Conservation (phyloP, 306 rosid species). For the Albizia julibrissin region DNA sequence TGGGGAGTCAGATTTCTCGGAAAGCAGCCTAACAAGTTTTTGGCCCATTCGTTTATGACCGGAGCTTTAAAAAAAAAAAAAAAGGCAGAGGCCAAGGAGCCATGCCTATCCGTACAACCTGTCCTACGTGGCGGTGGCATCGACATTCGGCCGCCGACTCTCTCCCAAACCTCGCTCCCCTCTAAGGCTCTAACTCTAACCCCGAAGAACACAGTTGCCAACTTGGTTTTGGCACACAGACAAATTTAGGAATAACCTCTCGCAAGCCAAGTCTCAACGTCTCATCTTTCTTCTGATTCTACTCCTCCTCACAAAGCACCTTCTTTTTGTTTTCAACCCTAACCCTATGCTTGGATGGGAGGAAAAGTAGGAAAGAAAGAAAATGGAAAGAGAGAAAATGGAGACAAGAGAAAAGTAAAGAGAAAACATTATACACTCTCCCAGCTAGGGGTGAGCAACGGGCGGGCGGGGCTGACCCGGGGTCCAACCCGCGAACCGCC, state of each 20-base stretch:
- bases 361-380: too few relatives aligned
- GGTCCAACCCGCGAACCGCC: too few relatives aligned
- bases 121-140: conserved; percentile 3
- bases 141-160: not conserved
- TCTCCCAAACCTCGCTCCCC: not conserved
- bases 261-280: not conserved
- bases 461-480: too few relatives aligned
- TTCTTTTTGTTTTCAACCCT: not conserved
- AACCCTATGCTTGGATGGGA: too few relatives aligned
- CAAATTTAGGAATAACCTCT: conserved; percentile 7
- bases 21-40: not conserved
- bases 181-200: not conserved
- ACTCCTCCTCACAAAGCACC: not conserved
- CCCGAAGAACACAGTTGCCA: not conserved
- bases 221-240: not conserved
- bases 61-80: too few relatives aligned
- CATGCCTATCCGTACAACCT: not conserved
- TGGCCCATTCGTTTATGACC: not conserved
- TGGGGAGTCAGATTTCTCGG: not conserved
- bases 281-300: conserved; percentile 2
- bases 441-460: too few relatives aligned
- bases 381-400: too few relatives aligned
- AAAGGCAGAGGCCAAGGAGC: not conserved
- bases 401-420: too few relatives aligned
- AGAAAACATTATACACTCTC: too few relatives aligned